Evolutionary conservation across 1,284 basidiomycete genomes (phyloP), one percentile per base, ranked within the genome.

Genomic region (Vanrija sp.): DNA sequence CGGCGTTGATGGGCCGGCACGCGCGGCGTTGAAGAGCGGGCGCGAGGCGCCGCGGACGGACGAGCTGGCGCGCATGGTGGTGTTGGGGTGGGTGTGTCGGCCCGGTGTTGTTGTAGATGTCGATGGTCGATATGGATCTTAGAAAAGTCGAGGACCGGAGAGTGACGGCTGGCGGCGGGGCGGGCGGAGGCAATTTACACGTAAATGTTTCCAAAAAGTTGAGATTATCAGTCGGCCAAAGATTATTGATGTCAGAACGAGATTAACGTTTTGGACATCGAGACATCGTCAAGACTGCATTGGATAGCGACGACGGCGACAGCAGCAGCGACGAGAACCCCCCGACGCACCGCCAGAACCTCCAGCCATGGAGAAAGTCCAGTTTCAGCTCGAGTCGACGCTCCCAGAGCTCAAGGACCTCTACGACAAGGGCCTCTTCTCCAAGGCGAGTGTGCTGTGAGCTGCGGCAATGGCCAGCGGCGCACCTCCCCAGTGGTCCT

Each of bases 351-450:
- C 16, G 20, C 20, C 19, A 6, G 16, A 27, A 44, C 43, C 27
- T 8, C n/a, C 36, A 43, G 41, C 37, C 45, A 95, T 95, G 91
- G 91, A 96, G 81, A 84, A 91, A 61, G 92, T 96, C 0, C 89
- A 95, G 65, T 95, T 89, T 67, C 86, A 94, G 77, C 88, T 95
- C 73, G 93, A 96, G 85, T 86, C 91, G 79, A 94, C 94, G 83
- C 87, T 96, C 81, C 84, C 88, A 52, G 93, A 97, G 84, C 87
- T 98, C 66, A 93, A 92, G 77, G 91, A 96, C 76, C 81, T 97
- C 22, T 85, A 89, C 62, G 84, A 92, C 65, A 91, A 88, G 76
- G 84, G 84, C 57, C 78, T 97, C 53, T 97, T 98, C 75, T 85
- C 88, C 2, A 82, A 86, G 76, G 90, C 90, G 62, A 67, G 82